These are phyloP conservation scores for Xylaria grammica DNA, from an alignment of 495 filamentous ascomycete genomes.

Conservation along the genomic window DNA sequence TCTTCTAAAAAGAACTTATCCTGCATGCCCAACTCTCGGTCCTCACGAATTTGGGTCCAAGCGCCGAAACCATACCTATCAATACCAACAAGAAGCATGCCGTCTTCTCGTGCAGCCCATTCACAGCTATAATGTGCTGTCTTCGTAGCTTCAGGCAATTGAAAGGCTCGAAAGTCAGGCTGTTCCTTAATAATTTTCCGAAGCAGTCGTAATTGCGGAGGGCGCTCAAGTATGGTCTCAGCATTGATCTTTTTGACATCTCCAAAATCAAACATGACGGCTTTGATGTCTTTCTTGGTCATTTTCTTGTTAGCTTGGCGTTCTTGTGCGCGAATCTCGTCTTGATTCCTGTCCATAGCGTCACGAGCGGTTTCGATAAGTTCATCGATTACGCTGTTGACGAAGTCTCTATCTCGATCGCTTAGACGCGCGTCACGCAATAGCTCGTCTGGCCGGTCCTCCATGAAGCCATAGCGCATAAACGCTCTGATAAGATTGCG, in stretches of 20 bases:
- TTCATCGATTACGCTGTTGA: slow-evolving; percentile 66
- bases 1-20: slow-evolving; percentile 98
- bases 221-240: slow-evolving; percentile 88
- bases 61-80: slow-evolving; percentile 91
- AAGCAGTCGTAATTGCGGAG: slow-evolving; percentile 83
- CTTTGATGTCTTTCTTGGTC: slow-evolving; percentile 97
- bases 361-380: slow-evolving; percentile 58
- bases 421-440: slow-evolving; percentile 81
- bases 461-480: slow-evolving; percentile 84
- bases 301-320: slow-evolving; percentile 70
- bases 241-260: slow-evolving; percentile 94
- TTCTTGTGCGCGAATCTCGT: slow-evolving; percentile 73
- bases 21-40: slow-evolving; percentile 79
- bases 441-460: slow-evolving; percentile 83
- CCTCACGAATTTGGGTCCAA: slow-evolving; percentile 91
- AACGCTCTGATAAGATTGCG: slow-evolving; percentile 87
- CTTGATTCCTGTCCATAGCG: slow-evolving; percentile 74
- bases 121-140: slow-evolving; percentile 80
- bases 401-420: slow-evolving; percentile 76
- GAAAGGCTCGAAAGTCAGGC: slow-evolving; percentile 74
- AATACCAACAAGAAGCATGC: slow-evolving; percentile 95
- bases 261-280: slow-evolving; percentile 89
- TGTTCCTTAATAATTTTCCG: slow-evolving; percentile 69
- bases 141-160: slow-evolving; percentile 89
- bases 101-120: slow-evolving; percentile 93